phyloP scores from a whole-genome alignment of 495 filamentous ascomycete genomes.

The Tuber calosporum region DNA sequence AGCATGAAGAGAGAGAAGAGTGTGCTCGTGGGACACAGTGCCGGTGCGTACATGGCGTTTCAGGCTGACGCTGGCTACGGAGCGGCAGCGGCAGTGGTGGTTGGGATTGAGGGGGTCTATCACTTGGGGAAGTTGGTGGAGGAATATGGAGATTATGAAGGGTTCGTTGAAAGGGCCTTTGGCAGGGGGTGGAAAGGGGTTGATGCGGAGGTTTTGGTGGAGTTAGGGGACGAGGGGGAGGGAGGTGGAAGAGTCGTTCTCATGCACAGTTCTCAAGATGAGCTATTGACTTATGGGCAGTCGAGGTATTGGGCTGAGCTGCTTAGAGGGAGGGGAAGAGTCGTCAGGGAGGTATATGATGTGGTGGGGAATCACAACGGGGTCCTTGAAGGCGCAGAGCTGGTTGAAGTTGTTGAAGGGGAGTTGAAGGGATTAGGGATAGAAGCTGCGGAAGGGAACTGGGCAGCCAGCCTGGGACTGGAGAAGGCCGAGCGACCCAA shows the following conservation, averaged over 20 bases:
- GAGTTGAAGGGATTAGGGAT: slow-evolving; percentile 1
- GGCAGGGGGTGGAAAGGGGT: slow-evolving; percentile 49
- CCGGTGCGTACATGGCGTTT: slow-evolving; percentile 66
- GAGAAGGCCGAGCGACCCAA: neutral
- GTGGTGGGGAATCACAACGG: slow-evolving; percentile 57
- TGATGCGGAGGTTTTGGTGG: slow-evolving; percentile 52
- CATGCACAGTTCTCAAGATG: slow-evolving; percentile 55
- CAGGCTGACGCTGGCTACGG: slow-evolving; percentile 47
- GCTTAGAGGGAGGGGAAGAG: neutral
- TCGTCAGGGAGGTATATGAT: slow-evolving; percentile 44
- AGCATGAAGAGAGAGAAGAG: slow-evolving; percentile 48
- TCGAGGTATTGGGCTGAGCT: slow-evolving; percentile 37
- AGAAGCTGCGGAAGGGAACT: neutral
- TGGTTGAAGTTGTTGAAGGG: slow-evolving; percentile 42
- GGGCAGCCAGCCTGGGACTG: neutral
- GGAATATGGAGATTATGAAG: slow-evolving; percentile 51
- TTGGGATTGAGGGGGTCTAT: slow-evolving; percentile 62
- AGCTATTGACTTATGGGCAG: slow-evolving; percentile 54
- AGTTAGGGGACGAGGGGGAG: slow-evolving; percentile 35
- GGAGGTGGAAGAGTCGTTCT: slow-evolving; percentile 50
- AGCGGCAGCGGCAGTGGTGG: slow-evolving; percentile 43
- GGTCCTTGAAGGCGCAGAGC: slow-evolving; percentile 50
- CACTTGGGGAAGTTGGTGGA: slow-evolving; percentile 53
- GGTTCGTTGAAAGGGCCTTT: slow-evolving; percentile 59
- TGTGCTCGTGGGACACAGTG: slow-evolving; percentile 68